phyloP scores from a whole-genome alignment of 2,329 filamentous ascomycete species.

The Nemania sp. region DNA sequence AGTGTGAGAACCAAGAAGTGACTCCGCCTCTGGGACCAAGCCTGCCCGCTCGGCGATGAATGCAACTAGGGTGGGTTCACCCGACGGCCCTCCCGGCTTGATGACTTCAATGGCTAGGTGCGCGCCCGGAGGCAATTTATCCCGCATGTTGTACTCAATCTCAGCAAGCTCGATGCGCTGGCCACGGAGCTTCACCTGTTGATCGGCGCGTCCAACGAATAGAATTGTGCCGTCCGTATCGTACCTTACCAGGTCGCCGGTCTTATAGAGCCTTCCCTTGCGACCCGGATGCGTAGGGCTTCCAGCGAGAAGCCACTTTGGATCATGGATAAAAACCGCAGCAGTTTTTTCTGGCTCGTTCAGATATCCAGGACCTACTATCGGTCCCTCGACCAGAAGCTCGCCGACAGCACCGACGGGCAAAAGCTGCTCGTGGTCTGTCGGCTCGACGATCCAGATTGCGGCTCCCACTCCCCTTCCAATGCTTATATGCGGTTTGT shows the following conservation, averaged over 20 bases:
- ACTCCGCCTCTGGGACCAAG: constrained; percentile 32
- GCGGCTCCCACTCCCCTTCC: constrained; percentile 53
- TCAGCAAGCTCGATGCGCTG: constrained; percentile 65
- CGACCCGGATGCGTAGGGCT: constrained; percentile 43
- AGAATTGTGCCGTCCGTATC: constrained; percentile 56
- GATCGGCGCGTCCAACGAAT: constrained; percentile 67
- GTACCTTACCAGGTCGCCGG: constrained; percentile 63
- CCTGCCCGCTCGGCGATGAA: constrained; percentile 45
- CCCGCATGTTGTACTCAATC: constrained; percentile 54
- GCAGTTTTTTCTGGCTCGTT: constrained; percentile 62
- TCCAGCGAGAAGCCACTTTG: constrained; percentile 54
- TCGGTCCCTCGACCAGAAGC: constrained; percentile 60
- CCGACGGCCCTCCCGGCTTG: constrained; percentile 46
- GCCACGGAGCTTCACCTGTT: constrained; percentile 70
- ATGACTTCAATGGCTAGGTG: constrained; percentile 55
- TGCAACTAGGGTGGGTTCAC: constrained; percentile 51
- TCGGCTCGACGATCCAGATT: constrained; percentile 57
- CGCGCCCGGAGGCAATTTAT: constrained; percentile 48
- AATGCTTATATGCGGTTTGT: constrained; percentile 48
- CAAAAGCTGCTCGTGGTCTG: constrained; percentile 51
- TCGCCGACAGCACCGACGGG: constrained; percentile 57
- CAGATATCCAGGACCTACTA: constrained; percentile 66
- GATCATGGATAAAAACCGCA: constrained; percentile 61
- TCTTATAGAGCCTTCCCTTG: constrained; percentile 58
- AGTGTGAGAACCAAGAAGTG: constrained; percentile 36